A percentile compares a stretch with the other conserved stretches of the same genome.
phyloP scores from a whole-genome alignment of 2,329 filamentous ascomycete genomes.

The Alternaria longipes region DNA sequence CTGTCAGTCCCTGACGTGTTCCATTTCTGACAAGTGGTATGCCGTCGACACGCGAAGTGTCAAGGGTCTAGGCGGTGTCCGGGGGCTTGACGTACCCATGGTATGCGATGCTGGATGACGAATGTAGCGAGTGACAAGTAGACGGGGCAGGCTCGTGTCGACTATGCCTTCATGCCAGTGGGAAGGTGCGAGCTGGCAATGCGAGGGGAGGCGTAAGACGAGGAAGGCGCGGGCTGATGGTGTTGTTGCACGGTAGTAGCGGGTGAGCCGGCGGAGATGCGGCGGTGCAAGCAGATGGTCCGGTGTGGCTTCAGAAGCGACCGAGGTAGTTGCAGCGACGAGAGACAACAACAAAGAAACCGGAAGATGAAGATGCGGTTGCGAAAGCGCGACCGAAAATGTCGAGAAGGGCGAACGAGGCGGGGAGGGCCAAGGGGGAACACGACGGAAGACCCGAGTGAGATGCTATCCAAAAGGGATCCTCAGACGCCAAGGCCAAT shows the following conservation, averaged over 20 bases:
- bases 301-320: slow-evolving; percentile 1
- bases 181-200: slow-evolving; percentile 6
- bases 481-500: slow-evolving; percentile 14
- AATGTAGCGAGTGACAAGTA: slow-evolving; percentile 36
- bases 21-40: background rate
- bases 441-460: slow-evolving; percentile 3
- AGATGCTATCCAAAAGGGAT: slow-evolving; percentile 15
- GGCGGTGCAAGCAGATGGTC: slow-evolving; percentile 15
- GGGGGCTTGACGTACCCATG: slow-evolving; percentile 39
- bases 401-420: background rate
- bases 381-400: slow-evolving; percentile 1
- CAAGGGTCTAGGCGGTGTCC: slow-evolving; percentile 4
- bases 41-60: slow-evolving; percentile 2
- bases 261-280: slow-evolving; percentile 14
- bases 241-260: slow-evolving; percentile 9
- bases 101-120: slow-evolving; percentile 24
- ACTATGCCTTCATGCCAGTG: slow-evolving; percentile 41
- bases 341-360: background rate
- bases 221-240: slow-evolving; percentile 6
- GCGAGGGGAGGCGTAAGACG: background rate
- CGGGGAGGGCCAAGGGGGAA: slow-evolving; percentile 9
- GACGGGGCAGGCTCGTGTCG: slow-evolving; percentile 15
- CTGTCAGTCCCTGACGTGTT: slow-evolving; percentile 30
- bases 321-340: slow-evolving; percentile 4
- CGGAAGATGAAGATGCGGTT: background rate